These are phyloP conservation scores for Saccharomyces hybrid DNA, from an alignment of 1,139 yeast species.

Conservation along the genomic window DNA sequence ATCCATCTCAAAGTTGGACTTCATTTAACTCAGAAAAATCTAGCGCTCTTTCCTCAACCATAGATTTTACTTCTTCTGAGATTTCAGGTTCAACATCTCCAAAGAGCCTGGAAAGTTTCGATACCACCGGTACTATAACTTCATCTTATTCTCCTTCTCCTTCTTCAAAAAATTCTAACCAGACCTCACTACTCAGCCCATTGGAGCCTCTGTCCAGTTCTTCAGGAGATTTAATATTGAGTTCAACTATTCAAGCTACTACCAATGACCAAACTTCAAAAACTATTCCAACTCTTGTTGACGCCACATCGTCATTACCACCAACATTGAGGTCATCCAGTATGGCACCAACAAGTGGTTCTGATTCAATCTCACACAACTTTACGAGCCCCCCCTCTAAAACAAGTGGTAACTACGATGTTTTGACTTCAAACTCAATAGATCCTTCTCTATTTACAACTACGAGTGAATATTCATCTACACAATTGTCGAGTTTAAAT, in stretches of 20 bases:
- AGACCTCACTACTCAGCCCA: not conserved
- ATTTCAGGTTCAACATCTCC: not conserved
- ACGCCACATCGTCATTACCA: not conserved
- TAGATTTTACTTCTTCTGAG: not conserved
- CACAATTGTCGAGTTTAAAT: not conserved
- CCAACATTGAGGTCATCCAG: not conserved
- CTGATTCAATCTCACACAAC: not conserved
- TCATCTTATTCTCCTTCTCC: not conserved
- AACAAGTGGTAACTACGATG: not conserved
- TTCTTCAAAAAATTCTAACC: not conserved
- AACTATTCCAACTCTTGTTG: not conserved
- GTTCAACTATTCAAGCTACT: not conserved
- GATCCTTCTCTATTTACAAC: not conserved
- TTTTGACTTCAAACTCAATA: not conserved
- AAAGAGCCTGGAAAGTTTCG: not conserved
- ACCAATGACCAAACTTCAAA: not conserved
- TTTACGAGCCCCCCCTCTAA: not conserved
- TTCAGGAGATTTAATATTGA: not conserved
- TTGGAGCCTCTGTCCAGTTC: not conserved
- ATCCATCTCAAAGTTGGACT: not conserved
- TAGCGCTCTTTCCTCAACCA: not conserved
- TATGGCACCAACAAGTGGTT: not conserved
- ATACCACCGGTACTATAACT: not conserved
- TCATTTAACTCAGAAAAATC: not conserved
- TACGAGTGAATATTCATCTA: not conserved